Evolutionary conservation across 78 protist species (phyloP), one percentile per base, ranked within the genome.

Genomic region (Dictyostelium firmibasis): DNA sequence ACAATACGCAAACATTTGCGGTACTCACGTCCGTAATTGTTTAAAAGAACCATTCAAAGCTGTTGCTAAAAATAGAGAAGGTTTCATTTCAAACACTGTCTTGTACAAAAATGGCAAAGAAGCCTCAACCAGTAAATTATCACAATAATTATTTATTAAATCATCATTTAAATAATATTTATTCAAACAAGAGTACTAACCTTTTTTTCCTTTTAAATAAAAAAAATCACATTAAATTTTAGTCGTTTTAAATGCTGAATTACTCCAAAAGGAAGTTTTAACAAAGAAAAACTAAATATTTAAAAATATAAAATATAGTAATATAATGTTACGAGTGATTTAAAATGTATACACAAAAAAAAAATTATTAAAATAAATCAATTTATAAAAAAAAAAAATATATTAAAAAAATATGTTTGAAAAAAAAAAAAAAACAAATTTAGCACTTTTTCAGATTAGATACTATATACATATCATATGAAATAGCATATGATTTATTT

Each of bases 1-100:
- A 20, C 86, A 92, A 82, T 92, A 92, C 38, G 75, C 75, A 5
- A 83, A 81, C 83, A 72, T 92, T 35, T 77, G 92, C 50, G 92
- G 91, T 29, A 7, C 96, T 9, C 88, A 81, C 29, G 67, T 92
- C 27, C 85, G 96, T 72, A 85, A 69, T 82, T 27, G 67, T 62
- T 74, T 92, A 74, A 92, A 92, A 67, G 96, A 92, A 41, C 91
- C 91, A 57, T 92, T 92, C 96, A 92, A 35, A 82, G 72, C 92
- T 27, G 57, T 83, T 23, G 81, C 89, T 84, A 83, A 92, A 81
- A 77, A 13, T 75, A 85, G 96, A 86, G 96, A 86, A 77, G 38
- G 13, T 16, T 60, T 86, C 35, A 10, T 23, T 9, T 92, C 92
- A 78, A 77, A 84, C 44, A 50, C 43, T 36, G 81, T 91, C 64